Conservation (phyloP, 345 rosid genomes). For the Mangifera indica region DNA sequence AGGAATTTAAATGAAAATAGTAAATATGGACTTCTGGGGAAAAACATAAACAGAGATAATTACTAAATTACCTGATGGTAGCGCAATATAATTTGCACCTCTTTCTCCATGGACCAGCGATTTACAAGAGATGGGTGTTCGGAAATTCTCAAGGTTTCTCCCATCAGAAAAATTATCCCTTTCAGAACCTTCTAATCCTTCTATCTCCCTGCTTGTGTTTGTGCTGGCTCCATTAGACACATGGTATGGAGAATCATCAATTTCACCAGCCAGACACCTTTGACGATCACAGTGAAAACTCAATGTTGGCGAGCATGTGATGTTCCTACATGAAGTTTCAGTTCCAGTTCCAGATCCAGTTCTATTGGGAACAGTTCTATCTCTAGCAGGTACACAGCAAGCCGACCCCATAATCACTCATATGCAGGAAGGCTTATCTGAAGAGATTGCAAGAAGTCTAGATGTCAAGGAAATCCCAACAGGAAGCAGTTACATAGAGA, state of each 20-base stretch:
- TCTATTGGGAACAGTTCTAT: conserved; percentile 42
- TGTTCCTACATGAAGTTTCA: conserved; percentile 47
- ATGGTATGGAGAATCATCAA: conserved; percentile 57
- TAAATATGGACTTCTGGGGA: neutral
- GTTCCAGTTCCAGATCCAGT: conserved; percentile 21
- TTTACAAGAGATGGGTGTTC: conserved; percentile 52
- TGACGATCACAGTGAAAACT: conserved; percentile 82
- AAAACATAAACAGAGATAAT: neutral
- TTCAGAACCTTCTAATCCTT: conserved; percentile 52
- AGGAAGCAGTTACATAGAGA: neutral
- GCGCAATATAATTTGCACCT: conserved; percentile 35
- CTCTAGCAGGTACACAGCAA: conserved; percentile 84
- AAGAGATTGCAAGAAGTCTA: conserved; percentile 4
- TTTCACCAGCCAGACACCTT: conserved; percentile 88
- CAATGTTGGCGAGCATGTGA: conserved; percentile 87
- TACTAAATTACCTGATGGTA: conserved; percentile 52
- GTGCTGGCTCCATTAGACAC: conserved; percentile 47
- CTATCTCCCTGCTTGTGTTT: conserved; percentile 50
- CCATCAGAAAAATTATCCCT: conserved; percentile 55
- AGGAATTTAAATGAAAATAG: neutral
- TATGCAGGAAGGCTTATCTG: conserved; percentile 15
- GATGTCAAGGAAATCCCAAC: conserved; percentile 15
- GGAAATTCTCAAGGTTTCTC: conserved; percentile 49
- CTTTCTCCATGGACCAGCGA: conserved; percentile 46
- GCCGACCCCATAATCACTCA: conserved; percentile 73